phyloP scores from a whole-genome alignment of 2,329 filamentous ascomycete genomes.

The Epichloe brachyelytri region DNA sequence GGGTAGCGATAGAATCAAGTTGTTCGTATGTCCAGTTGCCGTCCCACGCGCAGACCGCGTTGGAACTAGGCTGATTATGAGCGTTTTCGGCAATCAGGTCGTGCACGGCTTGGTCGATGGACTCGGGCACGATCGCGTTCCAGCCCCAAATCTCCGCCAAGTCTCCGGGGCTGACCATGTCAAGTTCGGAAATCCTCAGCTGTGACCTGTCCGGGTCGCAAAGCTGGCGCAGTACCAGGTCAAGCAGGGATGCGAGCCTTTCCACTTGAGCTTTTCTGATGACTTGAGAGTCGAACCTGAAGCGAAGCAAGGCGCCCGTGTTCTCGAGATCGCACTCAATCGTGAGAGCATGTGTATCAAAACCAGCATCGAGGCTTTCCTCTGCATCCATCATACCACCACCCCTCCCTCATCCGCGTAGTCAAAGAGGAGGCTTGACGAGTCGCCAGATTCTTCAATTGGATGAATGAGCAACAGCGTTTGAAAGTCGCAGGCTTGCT shows the following conservation, averaged over 20 bases:
- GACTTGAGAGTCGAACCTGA: slow-evolving; percentile 1
- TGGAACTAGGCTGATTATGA: slow-evolving; percentile 1
- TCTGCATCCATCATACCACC: neutral
- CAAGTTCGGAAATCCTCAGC: neutral
- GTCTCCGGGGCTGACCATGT: neutral
- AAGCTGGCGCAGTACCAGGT: neutral
- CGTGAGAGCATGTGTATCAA: slow-evolving; percentile 2
- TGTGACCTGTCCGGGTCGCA: neutral
- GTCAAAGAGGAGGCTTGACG: neutral
- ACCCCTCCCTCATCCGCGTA: neutral
- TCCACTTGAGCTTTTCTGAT: neutral
- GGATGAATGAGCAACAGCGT: slow-evolving; percentile 10
- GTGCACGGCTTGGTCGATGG: slow-evolving; percentile 10
- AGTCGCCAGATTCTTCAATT: neutral
- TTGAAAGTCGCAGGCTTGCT: slow-evolving; percentile 3
- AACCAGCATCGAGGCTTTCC: neutral
- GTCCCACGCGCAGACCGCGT: slow-evolving; percentile 16
- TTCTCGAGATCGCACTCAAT: slow-evolving; percentile 1
- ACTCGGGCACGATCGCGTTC: slow-evolving; percentile 7
- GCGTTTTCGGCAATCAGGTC: slow-evolving; percentile 9
- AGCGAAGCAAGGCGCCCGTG: neutral
- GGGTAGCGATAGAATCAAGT: slow-evolving; percentile 6
- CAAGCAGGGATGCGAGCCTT: neutral
- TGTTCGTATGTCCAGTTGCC: slow-evolving; percentile 12
- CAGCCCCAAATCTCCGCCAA: slow-evolving; percentile 8